Evolutionary conservation across 2,329 filamentous ascomycete genomes (phyloP), one percentile per base, ranked within the genome.

Genomic region (Pezicula neosporulosa): DNA sequence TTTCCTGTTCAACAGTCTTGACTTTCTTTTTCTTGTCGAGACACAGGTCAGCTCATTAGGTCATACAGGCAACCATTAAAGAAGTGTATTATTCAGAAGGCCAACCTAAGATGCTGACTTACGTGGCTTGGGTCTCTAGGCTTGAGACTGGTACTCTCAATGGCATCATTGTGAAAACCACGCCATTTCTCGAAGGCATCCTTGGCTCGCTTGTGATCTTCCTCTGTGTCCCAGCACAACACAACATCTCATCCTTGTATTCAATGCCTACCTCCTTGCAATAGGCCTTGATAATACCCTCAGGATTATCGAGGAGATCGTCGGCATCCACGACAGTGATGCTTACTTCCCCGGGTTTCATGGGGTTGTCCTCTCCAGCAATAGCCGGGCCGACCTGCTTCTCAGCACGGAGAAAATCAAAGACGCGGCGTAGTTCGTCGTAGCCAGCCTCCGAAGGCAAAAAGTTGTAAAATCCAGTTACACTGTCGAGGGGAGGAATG

Each of bases 131-230:
- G 78, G 43, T 77, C 76, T 64, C 89, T 78, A 2, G 89, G 82
- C 66, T 86, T 86, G 63, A 99, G 74, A 55, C 84, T 85, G 36
- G 79, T 86, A 66, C 89, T 96, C 60, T 88, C 77, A 61, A 97
- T 89, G 13, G 91, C 94, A 75, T 97, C 94, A 60, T 97, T 89
- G 69, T 97, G 94, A 74, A 96, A 97, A 10, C 94, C 94, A 60
- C 85, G 88, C 94, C 94, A 97, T 75, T 99, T 97, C 72, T 92
- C 90, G 72, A 97, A 97, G 16, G 85, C 85, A 56, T 83, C 78
- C 59, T 80, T 77, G 3, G 92, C 93, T 55, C 81, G 75, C 47
- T 72, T 61, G 60, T 90, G 84, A 61, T 87, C 85, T 57, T 88
- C 86, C 48, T 86, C 83, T 27, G 86, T 83, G 56, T 88, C 82